Evolutionary conservation across 2,329 filamentous ascomycete genomes (phyloP), one percentile per base, ranked within the genome.

Genomic region (Arthroderma uncinatum): DNA sequence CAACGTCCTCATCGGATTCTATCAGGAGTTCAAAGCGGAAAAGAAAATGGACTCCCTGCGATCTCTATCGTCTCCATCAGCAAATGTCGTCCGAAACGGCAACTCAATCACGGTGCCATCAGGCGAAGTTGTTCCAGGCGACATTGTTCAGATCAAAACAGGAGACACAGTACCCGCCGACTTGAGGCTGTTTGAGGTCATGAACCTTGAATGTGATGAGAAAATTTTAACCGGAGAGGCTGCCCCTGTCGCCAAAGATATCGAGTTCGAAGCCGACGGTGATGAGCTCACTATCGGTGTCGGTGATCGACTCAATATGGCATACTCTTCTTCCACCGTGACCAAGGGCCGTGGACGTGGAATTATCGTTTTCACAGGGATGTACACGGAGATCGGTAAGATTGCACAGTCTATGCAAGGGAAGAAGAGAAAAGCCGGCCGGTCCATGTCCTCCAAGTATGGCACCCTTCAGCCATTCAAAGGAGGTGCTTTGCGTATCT

Each of bases 171-270:
- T 83, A 8, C 80, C 81, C 14, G 81, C 81, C 3, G 81, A 84
- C 63, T 64, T 83, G 55, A 74, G 79, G 58, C 64, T 77, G 37
- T 70, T 80, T 55, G 78, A 80, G 63, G 72, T 78, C 57, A 82
- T 89, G 71, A 91, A 91, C 69, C 74, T 89, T 59, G 85, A 85
- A 53, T 86, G 85, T 62, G 87, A 94, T 60, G 82, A 83, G 64
- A 78, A 81, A 12, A 76, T 83, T 52, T 73, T 84, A 37, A 84
- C 81, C 9, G 81, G 81, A 39, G 81, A 84, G 70, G 81, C 81
- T 23, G 66, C 82, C 5, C 81, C 81, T n/a, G 78, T 83, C 5
- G 75, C 72, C 66, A 79, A 84, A 70, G 74, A 78, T 33, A 66
- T 68, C 1, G 66, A 71, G 21, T 62, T 68, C 25, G 67, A 65